These are phyloP conservation scores for Talaromyces piceae DNA, from an alignment of 2,329 filamentous ascomycete species.

Conservation along the genomic window DNA sequence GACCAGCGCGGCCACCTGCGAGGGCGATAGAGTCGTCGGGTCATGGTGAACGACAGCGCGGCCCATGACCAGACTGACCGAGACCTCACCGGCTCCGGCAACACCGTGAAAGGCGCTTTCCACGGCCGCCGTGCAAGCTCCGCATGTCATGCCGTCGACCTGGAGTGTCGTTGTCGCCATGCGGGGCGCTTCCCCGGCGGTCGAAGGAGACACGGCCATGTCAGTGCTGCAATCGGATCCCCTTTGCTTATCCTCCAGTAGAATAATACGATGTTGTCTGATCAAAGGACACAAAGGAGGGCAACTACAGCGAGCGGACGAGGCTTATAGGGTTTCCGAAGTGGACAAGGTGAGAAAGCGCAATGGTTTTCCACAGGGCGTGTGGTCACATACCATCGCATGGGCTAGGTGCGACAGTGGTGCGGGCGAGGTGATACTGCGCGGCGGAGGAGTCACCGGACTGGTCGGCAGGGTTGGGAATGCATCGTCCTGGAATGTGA, in stretches of 20 bases:
- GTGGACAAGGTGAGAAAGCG: too few species aligned
- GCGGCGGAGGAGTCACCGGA: neutral
- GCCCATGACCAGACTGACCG: conserved; percentile 90
- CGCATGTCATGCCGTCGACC: conserved; percentile 81
- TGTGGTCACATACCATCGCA: neutral
- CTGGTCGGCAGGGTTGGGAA: neutral
- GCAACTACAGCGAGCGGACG: too few species aligned
- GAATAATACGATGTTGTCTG: neutral
- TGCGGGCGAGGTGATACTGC: neutral
- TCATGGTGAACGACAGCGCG: conserved; percentile 92
- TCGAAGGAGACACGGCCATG: conserved; percentile 1
- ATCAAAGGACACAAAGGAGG: too few species aligned
- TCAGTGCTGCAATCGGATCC: neutral
- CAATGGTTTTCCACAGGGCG: too few species aligned
- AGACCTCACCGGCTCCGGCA: conserved; percentile 74
- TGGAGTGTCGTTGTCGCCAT: conserved; percentile 79
- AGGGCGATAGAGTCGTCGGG: conserved; percentile 62
- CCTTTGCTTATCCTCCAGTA: neutral
- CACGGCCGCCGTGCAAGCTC: conserved; percentile 90
- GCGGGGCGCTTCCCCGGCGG: neutral
- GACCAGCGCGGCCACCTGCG: conserved; percentile 74
- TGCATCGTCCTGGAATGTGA: neutral
- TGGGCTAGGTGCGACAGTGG: neutral
- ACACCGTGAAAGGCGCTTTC: conserved; percentile 82
- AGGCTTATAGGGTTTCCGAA: too few species aligned